Evolutionary conservation across 169 alveolate genomes (phyloP), one percentile per base, ranked within the genome.

Genomic region (Eimeria praecox): DNA sequence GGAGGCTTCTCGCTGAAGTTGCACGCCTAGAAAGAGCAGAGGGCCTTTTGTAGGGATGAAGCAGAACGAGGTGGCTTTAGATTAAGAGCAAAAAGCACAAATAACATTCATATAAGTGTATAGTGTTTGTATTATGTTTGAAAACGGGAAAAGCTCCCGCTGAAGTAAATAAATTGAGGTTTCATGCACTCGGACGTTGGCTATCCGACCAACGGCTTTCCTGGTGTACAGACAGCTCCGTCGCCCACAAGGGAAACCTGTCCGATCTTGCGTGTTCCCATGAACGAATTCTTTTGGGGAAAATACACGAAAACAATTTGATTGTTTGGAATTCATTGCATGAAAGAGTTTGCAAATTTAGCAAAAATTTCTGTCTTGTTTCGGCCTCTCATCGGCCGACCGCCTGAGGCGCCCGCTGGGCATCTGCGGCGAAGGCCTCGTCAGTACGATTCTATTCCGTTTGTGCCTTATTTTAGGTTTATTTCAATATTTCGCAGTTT

Each of bases 151-250:
- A 35, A 3, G 33, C 35, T 71, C 14, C n/a, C 30, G 0, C 2
- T 35, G 24, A 35, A 71, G 52, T 30, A 18, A 38, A 33, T 9
- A 71, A 9, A 24, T 35, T 62, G 14, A 62, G 46, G 83, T 71
- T 71, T 71, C 83, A 1, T 38, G 9, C n/a, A 2, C 83, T 2
- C 30, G 83, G 16, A 14, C 30, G 46, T 27, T 46, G 88, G 88
- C 88, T 78, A 46, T 44, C 44, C 88, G 35, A 78, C 66, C 88
- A 78, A 40, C 88, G 52, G 88, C 66, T 78, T 77, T 71, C 44
- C 33, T 1, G 64, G 64, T 78, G 88, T 78, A 78, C 66, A 46
- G 66, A 44, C 88, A 78, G 66, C 66, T 78, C 66, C 4, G 3
- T 1, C 22, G 88, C 42, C 22, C 22, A 40, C 4, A 35, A 1